Evolutionary conservation across 768 basidiomycete species (phyloP).

Genomic region (Amanita subjunquillea): DNA sequence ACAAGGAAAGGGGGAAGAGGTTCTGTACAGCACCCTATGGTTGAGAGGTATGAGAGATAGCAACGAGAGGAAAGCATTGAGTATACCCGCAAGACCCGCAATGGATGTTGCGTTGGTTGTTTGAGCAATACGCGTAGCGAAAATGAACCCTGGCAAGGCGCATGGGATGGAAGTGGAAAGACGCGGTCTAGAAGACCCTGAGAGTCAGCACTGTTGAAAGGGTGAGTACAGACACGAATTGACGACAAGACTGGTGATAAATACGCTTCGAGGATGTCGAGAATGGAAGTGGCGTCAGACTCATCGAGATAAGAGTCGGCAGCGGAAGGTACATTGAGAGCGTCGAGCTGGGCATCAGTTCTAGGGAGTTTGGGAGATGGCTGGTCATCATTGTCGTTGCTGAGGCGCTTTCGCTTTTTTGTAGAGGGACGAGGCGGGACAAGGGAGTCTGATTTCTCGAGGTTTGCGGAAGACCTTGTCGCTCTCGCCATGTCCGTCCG

Average conservation of each 20-base stretch:
- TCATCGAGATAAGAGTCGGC: slow-evolving; percentile 13
- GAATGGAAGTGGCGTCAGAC: slow-evolving; percentile 37
- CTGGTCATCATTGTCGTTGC: slow-evolving; percentile 34
- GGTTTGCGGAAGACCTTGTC: slow-evolving; percentile 50
- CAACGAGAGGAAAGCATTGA: slow-evolving; percentile 9
- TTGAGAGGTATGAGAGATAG: slow-evolving; percentile 8
- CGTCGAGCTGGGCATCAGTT: slow-evolving; percentile 16
- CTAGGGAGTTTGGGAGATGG: slow-evolving; percentile 40
- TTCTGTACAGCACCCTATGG: slow-evolving; percentile 52
- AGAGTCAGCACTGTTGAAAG: slow-evolving; percentile 45
- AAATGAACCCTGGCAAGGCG: slow-evolving; percentile 21
- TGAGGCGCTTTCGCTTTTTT: slow-evolving; percentile 62
- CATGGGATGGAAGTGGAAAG: slow-evolving; percentile 41
- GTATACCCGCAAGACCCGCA: slow-evolving; percentile 48
- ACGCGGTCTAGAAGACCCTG: slow-evolving; percentile 77
- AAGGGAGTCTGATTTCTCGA: slow-evolving; percentile 20
- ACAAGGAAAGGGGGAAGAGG: slow-evolving; percentile 52
- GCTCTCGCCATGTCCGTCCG: slow-evolving; percentile 54
- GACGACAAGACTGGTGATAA: slow-evolving; percentile 10
- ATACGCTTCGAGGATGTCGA: slow-evolving; percentile 50
- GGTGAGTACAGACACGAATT: slow-evolving; percentile 5
- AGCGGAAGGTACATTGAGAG: slow-evolving; percentile 7
- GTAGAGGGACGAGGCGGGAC: slow-evolving; percentile 18
- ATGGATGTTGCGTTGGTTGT: slow-evolving; percentile 41
- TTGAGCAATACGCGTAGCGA: slow-evolving; percentile 47